phyloP scores from a whole-genome alignment of 441 rosid genomes.

The Francoa sonchifolia region DNA sequence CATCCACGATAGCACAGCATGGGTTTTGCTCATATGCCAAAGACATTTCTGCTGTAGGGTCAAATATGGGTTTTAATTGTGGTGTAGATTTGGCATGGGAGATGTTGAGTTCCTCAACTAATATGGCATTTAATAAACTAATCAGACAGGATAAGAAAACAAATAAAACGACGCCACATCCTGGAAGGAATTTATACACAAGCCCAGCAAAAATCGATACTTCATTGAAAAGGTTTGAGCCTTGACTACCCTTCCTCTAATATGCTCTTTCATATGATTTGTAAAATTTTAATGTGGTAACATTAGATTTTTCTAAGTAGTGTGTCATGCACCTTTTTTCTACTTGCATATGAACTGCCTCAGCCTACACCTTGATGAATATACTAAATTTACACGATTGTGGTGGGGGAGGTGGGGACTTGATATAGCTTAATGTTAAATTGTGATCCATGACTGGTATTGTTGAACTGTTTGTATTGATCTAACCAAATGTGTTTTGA shows the following conservation, averaged over 20 bases:
- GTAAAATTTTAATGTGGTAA: not conserved
- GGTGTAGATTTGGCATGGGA: conserved; percentile 22
- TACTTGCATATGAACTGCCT: too few species aligned
- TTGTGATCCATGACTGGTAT: not conserved
- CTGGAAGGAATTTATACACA: conserved; percentile 18
- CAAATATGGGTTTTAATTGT: conserved; percentile 15
- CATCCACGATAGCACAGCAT: conserved; percentile 36
- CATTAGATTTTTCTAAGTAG: too few species aligned
- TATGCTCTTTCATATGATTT: conserved; percentile 2
- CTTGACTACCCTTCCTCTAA: conserved; percentile 3
- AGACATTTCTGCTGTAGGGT: conserved; percentile 28
- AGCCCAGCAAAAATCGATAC: conserved; percentile 20
- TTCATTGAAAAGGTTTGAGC: conserved; percentile 26
- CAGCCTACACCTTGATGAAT: too few species aligned
- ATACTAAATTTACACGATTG: too few species aligned
- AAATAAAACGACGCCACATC: conserved; percentile 15
- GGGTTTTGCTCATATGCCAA: conserved; percentile 47
- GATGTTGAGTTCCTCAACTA: conserved; percentile 18
- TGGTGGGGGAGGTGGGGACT: too few species aligned
- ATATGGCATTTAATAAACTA: conserved; percentile 19
- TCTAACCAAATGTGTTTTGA: not conserved
- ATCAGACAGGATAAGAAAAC: conserved; percentile 15
- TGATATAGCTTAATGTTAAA: too few species aligned
- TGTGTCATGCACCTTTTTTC: too few species aligned
- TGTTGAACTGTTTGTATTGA: not conserved